These are phyloP conservation scores for Endoconidiophora polonica DNA, from an alignment of 2,329 filamentous ascomycete species.

Conservation along the genomic window DNA sequence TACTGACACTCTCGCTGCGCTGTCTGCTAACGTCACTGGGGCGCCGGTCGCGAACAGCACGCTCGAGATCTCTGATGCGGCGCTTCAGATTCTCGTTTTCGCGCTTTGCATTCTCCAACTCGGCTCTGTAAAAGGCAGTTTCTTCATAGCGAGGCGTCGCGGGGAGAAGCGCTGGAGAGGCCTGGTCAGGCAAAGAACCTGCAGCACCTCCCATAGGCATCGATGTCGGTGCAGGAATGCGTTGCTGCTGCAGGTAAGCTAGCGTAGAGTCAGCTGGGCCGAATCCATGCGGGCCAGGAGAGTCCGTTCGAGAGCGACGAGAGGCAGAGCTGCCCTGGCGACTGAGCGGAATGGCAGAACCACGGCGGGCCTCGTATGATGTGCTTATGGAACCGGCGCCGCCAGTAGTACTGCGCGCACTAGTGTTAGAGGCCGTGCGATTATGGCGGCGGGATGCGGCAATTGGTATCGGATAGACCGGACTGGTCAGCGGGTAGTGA, in stretches of 20 bases:
- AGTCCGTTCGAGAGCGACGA: constrained; percentile 33
- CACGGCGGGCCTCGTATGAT: constrained; percentile 22
- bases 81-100: constrained; percentile 48
- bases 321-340: constrained; percentile 40
- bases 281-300: constrained; percentile 21
- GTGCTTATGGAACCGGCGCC: constrained; percentile 24
- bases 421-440: constrained; percentile 41
- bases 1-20: constrained; percentile 36
- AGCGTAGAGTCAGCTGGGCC: constrained; percentile 21
- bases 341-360: constrained; percentile 31
- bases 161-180: constrained; percentile 37
- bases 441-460: constrained; percentile 35
- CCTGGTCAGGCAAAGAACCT: constrained; percentile 13
- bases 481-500: constrained; percentile 36
- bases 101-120: constrained; percentile 43
- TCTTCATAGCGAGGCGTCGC: constrained; percentile 46
- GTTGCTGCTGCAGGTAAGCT: constrained; percentile 32
- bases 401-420: constrained; percentile 33
- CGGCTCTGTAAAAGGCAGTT: constrained; percentile 39
- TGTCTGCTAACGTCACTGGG: constrained; percentile 33
- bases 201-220: constrained; percentile 14
- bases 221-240: constrained; percentile 22
- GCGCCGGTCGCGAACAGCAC: constrained; percentile 31
- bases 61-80: constrained; percentile 45
- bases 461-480: constrained; percentile 38